These are phyloP conservation scores for Diaporthe sp. DNA, from an alignment of 2,329 filamentous ascomycete species.

Conservation along the genomic window DNA sequence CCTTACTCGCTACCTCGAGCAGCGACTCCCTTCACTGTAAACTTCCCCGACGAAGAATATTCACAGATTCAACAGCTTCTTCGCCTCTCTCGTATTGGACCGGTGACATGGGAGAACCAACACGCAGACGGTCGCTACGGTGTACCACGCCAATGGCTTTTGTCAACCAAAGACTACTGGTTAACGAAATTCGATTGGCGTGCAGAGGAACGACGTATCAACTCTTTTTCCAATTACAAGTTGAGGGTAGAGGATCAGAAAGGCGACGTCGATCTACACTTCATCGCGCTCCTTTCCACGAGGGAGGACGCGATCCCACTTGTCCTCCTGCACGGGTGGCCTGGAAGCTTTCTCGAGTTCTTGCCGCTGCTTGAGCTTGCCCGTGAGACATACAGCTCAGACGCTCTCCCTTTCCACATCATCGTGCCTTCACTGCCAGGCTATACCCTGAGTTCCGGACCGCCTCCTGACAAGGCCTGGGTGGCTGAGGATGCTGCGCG, in stretches of 20 bases:
- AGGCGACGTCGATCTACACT: constrained; percentile 62
- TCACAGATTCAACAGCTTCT: constrained; percentile 10
- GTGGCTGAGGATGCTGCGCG: constrained; percentile 55
- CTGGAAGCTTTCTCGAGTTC: constrained; percentile 68
- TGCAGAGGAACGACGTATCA: constrained; percentile 53
- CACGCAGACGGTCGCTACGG: constrained; percentile 9
- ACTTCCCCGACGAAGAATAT: neutral
- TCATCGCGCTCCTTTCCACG: constrained; percentile 67
- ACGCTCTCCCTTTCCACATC: constrained; percentile 68
- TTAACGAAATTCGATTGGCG: constrained; percentile 62
- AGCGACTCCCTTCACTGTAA: neutral
- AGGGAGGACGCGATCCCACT: constrained; percentile 64
- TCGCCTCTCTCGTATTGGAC: neutral
- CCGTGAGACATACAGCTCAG: constrained; percentile 60
- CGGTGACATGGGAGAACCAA: constrained; percentile 21
- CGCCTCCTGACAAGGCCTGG: constrained; percentile 62
- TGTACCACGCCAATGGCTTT: neutral
- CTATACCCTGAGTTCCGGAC: constrained; percentile 63
- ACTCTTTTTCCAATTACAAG: constrained; percentile 64
- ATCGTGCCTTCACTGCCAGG: constrained; percentile 69
- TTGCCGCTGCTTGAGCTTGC: constrained; percentile 63
- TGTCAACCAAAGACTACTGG: constrained; percentile 50
- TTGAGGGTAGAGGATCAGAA: constrained; percentile 51
- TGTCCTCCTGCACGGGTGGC: constrained; percentile 68
- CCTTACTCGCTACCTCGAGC: neutral